Evolutionary conservation across 768 basidiomycete species (phyloP), one percentile per base, ranked within the genome.

Genomic region (Tulasnella sp.): DNA sequence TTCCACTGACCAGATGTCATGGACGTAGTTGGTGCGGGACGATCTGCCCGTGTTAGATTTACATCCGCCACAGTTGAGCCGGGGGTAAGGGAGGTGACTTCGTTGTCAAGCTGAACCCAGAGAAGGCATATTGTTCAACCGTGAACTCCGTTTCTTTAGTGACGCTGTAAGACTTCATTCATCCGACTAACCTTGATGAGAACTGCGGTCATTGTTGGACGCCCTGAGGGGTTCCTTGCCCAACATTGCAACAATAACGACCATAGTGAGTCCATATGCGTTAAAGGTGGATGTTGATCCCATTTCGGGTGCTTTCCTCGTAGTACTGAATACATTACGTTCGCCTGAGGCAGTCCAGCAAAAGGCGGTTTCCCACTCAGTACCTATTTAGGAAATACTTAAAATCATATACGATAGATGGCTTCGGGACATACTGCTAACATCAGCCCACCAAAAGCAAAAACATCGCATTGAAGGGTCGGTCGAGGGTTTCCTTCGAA

Each of bases 371-470:
- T 31, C 60, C 60, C 60, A 3, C 28, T 64, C 31, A 28, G 24
- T 14, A 64, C 60, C 60, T 64, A 44, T 9, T 44, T 44, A 16
- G 1, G 8, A 44, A 44, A 1, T 9, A 11, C 12, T 14, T 9
- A 8, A 3, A 9, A 28, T n/a, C 8, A 22, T 9, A 16, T 1
- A 50, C 16, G 9, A 14, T 64, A 64, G 12, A 34, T 34, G 1
- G 12, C 60, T 16, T 64, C 8, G n/a, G 2, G 31, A 64, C 60
- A 8, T 28, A 64, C 60, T 24, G 60, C 78, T 24, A 79, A 34
- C 4, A 72, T 9, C 7, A 79, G 37, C 24, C 78, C 58, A 9
- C 78, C 78, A 72, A 64, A 79, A 5, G 78, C 69, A 24, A 42
- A 79, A n/a, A 79, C 69, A 34, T 79, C 78, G 64, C 20, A 72